Evolutionary conservation across 2,329 filamentous ascomycete genomes (phyloP).

Genomic region (Taxawa tesnikishii): DNA sequence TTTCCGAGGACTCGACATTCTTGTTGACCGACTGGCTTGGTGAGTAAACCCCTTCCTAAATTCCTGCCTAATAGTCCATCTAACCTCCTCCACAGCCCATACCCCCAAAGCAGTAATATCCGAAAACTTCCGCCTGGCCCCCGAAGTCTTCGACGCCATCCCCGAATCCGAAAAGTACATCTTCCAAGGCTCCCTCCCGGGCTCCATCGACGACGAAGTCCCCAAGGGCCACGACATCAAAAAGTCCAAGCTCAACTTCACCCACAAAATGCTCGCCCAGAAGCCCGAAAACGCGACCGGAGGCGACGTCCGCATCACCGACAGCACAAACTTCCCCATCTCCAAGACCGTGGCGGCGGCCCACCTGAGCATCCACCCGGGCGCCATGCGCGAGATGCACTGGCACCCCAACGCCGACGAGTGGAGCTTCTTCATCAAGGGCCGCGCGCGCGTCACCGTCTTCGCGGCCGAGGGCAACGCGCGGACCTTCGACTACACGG

Average conservation of each 20-base stretch:
- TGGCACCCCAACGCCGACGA: constrained; percentile 49
- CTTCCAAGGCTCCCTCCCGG: constrained; percentile 56
- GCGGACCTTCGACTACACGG: constrained; percentile 62
- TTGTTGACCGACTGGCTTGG: constrained; percentile 61
- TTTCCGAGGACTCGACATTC: constrained; percentile 57
- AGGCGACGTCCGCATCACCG: constrained; percentile 60
- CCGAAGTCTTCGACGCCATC: constrained; percentile 57
- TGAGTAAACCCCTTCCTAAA: too few species aligned
- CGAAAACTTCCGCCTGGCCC: constrained; percentile 63
- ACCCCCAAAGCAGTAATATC: constrained; percentile 59
- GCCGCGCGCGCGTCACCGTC: constrained; percentile 60
- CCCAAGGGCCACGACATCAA: constrained; percentile 44
- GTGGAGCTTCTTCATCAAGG: constrained; percentile 58
- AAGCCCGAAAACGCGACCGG: constrained; percentile 54
- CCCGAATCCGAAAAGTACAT: constrained; percentile 62
- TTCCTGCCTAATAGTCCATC: too few species aligned
- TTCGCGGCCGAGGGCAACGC: constrained; percentile 59
- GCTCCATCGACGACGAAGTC: constrained; percentile 49
- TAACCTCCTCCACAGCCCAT: constrained; percentile 56
- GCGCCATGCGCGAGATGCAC: constrained; percentile 66
- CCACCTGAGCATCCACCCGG: constrained; percentile 57
- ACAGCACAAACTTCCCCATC: constrained; percentile 64
- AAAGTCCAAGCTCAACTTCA: constrained; percentile 56
- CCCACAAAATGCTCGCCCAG: constrained; percentile 60
- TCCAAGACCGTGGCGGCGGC: constrained; percentile 63